Evolutionary conservation across 129 eudicot species (phyloP), one percentile per base, ranked within the genome.

Genomic region (Artemisia annua): DNA sequence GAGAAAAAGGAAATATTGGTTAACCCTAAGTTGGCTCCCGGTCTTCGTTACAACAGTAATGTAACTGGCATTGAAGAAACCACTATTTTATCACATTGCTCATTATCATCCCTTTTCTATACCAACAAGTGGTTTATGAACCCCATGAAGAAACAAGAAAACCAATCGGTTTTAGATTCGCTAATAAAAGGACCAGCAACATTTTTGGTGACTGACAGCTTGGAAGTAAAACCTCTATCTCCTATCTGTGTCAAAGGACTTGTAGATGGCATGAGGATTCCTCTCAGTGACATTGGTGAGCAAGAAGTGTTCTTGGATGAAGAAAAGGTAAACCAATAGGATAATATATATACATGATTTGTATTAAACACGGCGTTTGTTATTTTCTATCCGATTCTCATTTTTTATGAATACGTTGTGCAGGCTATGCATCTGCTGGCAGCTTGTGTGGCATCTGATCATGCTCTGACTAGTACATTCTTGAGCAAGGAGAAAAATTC

Each of bases 141-240:
- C 11, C 28, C 49, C 22, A 28, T n/a, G n/a, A n/a, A n/a, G n/a
- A n/a, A n/a, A n/a, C n/a, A n/a, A n/a, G n/a, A n/a, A n/a, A n/a
- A n/a, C n/a, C n/a, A n/a, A n/a, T n/a, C n/a, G n/a, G n/a, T n/a
- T n/a, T n/a, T n/a, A n/a, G n/a, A n/a, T n/a, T n/a, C n/a, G n/a
- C n/a, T n/a, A n/a, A n/a, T 69, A 30, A 51, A 51, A 30, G 62
- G 44, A 28, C 62, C 73, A 28, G 24, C 73, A 51, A 50, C 73
- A 11, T 69, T 51, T 69, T 69, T 69, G 48, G 73, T 69, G 0
- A 69, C 16, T 46, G 62, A 69, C n/a, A 52, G 53, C 14, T 28
- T 69, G 73, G 62, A 69, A 69, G 73, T 69, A 69, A n/a, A 69
- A 54, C 73, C 73, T 51, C 61, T 69, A 52, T 69, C 62, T 51